Conservation (phyloP, 2,329 filamentous ascomycete genomes). For the Exophiala calicioides region DNA sequence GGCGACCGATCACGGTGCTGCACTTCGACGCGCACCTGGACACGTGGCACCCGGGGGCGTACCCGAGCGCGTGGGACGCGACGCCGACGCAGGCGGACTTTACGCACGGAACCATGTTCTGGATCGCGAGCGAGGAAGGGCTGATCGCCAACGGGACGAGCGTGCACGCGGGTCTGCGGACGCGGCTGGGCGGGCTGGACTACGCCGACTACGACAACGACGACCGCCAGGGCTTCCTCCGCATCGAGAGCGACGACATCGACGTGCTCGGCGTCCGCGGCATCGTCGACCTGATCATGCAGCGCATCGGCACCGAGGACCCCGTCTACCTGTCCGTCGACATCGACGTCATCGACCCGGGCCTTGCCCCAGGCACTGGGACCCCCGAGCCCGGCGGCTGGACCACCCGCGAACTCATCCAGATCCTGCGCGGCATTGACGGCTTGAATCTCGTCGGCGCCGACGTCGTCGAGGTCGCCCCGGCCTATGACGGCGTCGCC, state of each 20-base stretch:
- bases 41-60: slow-evolving; percentile 78
- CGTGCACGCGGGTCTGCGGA: slow-evolving; percentile 82
- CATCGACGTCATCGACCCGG: slow-evolving; percentile 79
- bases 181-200: slow-evolving; percentile 67
- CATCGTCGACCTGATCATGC: slow-evolving; percentile 69
- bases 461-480: slow-evolving; percentile 86
- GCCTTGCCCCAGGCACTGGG: slow-evolving; percentile 71
- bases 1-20: slow-evolving; percentile 65
- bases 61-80: slow-evolving; percentile 72
- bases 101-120: slow-evolving; percentile 91
- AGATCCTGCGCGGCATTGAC: slow-evolving; percentile 79
- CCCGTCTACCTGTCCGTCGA: slow-evolving; percentile 82
- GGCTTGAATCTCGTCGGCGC: slow-evolving; percentile 82
- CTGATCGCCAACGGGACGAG: slow-evolving; percentile 72
- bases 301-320: slow-evolving; percentile 69
- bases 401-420: slow-evolving; percentile 84
- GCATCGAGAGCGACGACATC: slow-evolving; percentile 82
- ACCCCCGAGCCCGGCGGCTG: slow-evolving; percentile 90
- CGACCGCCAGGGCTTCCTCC: slow-evolving; percentile 73
- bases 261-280: slow-evolving; percentile 76
- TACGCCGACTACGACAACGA: slow-evolving; percentile 72
- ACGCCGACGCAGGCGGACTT: slow-evolving; percentile 66
- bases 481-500: slow-evolving; percentile 76
- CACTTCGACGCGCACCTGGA: slow-evolving; percentile 81
- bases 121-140: slow-evolving; percentile 79